phyloP scores from a whole-genome alignment of 1,139 yeast genomes.

The Magnusiomyces tetraspermus region DNA sequence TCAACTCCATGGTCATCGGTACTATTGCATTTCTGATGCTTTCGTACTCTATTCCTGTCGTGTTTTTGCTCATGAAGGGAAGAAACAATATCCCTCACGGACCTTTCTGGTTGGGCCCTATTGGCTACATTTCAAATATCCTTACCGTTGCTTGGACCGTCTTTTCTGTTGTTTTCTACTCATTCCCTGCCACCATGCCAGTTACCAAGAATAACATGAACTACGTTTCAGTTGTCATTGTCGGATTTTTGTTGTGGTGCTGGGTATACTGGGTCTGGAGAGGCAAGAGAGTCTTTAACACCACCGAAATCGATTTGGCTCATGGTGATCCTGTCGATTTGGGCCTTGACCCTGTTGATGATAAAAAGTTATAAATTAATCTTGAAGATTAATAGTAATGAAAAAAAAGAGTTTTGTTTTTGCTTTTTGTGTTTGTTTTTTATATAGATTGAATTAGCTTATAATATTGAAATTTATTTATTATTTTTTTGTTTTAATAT shows the following conservation, averaged over 20 bases:
- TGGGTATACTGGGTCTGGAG: neutral
- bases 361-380: no score
- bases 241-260: conserved; percentile 6
- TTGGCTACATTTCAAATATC: conserved; percentile 52
- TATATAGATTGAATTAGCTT: no score
- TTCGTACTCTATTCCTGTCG: conserved; percentile 43
- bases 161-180: conserved; percentile 49
- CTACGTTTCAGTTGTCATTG: conserved; percentile 52
- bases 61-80: conserved; percentile 47
- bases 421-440: no score
- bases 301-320: no score
- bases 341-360: no score
- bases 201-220: conserved; percentile 60
- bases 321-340: no score
- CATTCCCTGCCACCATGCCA: conserved; percentile 67
- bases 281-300: neutral
- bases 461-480: no score
- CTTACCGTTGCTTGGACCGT: conserved; percentile 57
- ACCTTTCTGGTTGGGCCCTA: conserved; percentile 56
- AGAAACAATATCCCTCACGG: conserved; percentile 56
- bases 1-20: conserved; percentile 48
- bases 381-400: no score
- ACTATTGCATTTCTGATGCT: conserved; percentile 45
- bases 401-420: no score
- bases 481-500: no score